phyloP scores from a whole-genome alignment of 306 rosid genomes.

The Acacia confusa region DNA sequence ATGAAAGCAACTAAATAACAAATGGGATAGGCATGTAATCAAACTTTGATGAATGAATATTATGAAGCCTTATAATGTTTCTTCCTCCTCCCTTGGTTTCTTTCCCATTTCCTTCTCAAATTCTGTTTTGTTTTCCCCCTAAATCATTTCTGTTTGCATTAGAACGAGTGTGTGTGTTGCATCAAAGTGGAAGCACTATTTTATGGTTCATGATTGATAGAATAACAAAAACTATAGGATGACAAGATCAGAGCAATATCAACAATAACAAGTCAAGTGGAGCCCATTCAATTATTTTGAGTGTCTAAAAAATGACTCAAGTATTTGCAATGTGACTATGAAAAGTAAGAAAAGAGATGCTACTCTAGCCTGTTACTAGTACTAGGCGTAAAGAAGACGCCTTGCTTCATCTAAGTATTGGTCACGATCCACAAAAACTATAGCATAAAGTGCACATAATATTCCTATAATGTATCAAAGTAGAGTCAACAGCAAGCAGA shows the following conservation, averaged over 20 bases:
- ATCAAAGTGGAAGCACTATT: neutral
- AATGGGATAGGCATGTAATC: too few species aligned
- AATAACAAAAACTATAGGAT: neutral
- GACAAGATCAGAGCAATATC: neutral
- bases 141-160: too few species aligned
- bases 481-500: constrained; percentile 80
- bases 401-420: constrained; percentile 80
- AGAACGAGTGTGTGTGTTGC: too few species aligned
- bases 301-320: neutral
- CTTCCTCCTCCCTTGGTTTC: neutral
- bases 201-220: neutral
- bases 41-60: neutral
- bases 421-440: constrained; percentile 82
- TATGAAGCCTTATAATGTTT: too few species aligned
- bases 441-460: constrained; percentile 85
- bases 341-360: neutral
- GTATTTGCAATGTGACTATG: neutral
- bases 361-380: neutral
- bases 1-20: too few species aligned
- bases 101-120: too few species aligned
- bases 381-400: constrained; percentile 66
- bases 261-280: neutral
- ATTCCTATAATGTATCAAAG: constrained; percentile 92
- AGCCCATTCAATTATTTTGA: constrained; percentile 1
- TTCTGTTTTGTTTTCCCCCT: too few species aligned